Percentiles rank a stretch among this genome's conserved stretches.
Conservation (phyloP, 164 flowering plant species). For the Umbellularia californica region DNA sequence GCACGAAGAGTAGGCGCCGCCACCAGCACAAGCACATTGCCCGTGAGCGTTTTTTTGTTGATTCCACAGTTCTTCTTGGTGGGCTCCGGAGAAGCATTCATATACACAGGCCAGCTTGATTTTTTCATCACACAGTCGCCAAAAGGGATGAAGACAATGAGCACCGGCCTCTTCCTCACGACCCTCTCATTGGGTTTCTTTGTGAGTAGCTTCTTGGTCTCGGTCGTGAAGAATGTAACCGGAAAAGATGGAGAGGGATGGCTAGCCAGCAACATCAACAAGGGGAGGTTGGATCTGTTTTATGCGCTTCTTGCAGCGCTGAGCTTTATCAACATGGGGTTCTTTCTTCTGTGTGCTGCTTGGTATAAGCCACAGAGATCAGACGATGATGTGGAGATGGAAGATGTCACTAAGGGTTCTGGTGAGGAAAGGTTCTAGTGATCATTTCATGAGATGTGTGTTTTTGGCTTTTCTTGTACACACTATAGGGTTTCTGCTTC, state of each 20-base stretch:
- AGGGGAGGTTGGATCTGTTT: conserved; percentile 70
- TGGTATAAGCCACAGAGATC: conserved; percentile 47
- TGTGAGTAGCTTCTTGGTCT: conserved; percentile 76
- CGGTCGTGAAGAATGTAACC: conserved; percentile 59
- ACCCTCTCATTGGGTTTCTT: conserved; percentile 93
- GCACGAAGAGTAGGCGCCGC: conserved; percentile 31
- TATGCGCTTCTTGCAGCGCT: conserved; percentile 59
- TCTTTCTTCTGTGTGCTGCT: conserved; percentile 50
- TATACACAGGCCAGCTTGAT: conserved; percentile 95
- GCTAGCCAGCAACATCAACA: conserved; percentile 69
- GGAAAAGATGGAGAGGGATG: conserved; percentile 48
- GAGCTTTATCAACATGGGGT: conserved; percentile 52
- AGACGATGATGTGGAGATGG: conserved; percentile 25
- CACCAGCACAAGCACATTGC: conserved; percentile 35
- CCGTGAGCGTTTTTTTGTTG: conserved; percentile 62
- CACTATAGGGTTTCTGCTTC: background rate
- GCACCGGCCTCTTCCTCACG: conserved; percentile 93
- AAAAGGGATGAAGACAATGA: conserved; percentile 95
- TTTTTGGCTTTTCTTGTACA: too few relatives aligned
- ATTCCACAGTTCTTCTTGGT: conserved; percentile 90
- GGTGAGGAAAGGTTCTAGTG: conserved; percentile 29
- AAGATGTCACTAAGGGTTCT: conserved; percentile 14
- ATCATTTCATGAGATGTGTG: background rate
- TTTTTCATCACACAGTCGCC: conserved; percentile 96
- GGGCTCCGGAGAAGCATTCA: conserved; percentile 93